phyloP scores from a whole-genome alignment of 2,329 filamentous ascomycete genomes.

The Diaporthe destruens region DNA sequence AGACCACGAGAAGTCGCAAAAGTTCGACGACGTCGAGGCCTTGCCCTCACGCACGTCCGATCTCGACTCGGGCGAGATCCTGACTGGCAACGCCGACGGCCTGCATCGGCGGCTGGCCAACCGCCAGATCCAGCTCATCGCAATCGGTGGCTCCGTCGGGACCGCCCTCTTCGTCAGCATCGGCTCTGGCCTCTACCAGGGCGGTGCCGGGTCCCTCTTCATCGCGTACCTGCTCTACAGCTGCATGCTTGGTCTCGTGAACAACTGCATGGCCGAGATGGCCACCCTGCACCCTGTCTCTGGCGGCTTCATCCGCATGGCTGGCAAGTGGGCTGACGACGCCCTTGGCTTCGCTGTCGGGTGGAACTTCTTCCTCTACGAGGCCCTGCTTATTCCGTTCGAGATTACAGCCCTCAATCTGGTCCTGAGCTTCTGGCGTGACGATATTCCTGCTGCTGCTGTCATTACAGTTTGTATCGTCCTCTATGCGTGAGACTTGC shows the following conservation, averaged over 20 bases:
- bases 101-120: conserved; percentile 64
- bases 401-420: conserved; percentile 56
- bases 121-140: conserved; percentile 70
- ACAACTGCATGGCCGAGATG: conserved; percentile 77
- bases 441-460: conserved; percentile 59
- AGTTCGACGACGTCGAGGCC: conserved; percentile 37
- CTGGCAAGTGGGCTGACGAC: conserved; percentile 76
- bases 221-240: conserved; percentile 70
- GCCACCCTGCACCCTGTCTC: conserved; percentile 71
- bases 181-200: conserved; percentile 63
- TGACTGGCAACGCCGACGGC: conserved; percentile 40
- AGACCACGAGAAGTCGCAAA: conserved; percentile 33
- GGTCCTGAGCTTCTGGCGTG: conserved; percentile 61
- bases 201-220: conserved; percentile 64
- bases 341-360: conserved; percentile 69
- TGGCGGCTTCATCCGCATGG: conserved; percentile 74
- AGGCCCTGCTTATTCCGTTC: conserved; percentile 56
- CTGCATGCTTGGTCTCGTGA: conserved; percentile 69
- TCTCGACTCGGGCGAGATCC: conserved; percentile 23
- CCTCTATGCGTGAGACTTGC: conserved; percentile 65
- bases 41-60: conserved; percentile 6
- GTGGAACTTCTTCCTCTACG: conserved; percentile 59
- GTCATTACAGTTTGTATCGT: conserved; percentile 69
- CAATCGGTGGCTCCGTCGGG: conserved; percentile 69
- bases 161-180: conserved; percentile 73